Percentiles rank a stretch among this genome's conserved stretches.
Conservation (phyloP, 495 filamentous ascomycete genomes). For the Xylaria acuta region DNA sequence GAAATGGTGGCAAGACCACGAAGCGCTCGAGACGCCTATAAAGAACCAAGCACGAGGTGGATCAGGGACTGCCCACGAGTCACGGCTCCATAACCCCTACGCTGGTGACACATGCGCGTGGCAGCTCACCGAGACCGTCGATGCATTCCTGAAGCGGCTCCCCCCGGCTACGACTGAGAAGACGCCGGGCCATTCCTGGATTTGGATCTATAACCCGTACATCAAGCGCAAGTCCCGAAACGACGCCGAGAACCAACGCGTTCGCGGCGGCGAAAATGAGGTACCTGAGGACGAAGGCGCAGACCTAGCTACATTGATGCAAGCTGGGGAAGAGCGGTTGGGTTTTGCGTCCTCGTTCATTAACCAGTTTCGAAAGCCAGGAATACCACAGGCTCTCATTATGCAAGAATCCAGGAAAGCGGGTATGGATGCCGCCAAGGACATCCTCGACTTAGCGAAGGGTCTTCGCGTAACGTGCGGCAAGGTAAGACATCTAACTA, state of each 20-base stretch:
- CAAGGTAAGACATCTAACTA: conserved; percentile 52
- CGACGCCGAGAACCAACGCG: conserved; percentile 39
- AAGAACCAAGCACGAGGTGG: conserved; percentile 30
- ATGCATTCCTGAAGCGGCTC: conserved; percentile 68
- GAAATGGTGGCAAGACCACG: conserved; percentile 51
- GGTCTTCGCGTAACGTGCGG: conserved; percentile 63
- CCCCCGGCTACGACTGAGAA: conserved; percentile 64
- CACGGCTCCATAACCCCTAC: conserved; percentile 53
- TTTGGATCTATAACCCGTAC: conserved; percentile 67
- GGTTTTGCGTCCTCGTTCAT: conserved; percentile 43
- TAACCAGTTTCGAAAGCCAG: conserved; percentile 32
- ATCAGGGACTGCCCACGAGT: not conserved
- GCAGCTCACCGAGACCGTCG: conserved; percentile 64
- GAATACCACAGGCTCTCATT: conserved; percentile 44
- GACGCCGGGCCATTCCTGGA: conserved; percentile 61
- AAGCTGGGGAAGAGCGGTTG: conserved; percentile 47
- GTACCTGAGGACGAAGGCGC: conserved; percentile 41
- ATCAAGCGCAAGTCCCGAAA: conserved; percentile 33
- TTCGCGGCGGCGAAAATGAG: conserved; percentile 51
- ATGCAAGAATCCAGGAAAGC: conserved; percentile 58
- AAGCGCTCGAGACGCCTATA: conserved; percentile 37
- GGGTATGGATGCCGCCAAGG: conserved; percentile 55
- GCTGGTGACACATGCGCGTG: conserved; percentile 48
- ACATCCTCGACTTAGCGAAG: conserved; percentile 63
- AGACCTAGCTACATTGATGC: conserved; percentile 33